A percentile compares a stretch with the other conserved stretches of the same genome.
Conservation (phyloP, 108 stramenopile species). For the Cyclotella choctawhatcheeana region DNA sequence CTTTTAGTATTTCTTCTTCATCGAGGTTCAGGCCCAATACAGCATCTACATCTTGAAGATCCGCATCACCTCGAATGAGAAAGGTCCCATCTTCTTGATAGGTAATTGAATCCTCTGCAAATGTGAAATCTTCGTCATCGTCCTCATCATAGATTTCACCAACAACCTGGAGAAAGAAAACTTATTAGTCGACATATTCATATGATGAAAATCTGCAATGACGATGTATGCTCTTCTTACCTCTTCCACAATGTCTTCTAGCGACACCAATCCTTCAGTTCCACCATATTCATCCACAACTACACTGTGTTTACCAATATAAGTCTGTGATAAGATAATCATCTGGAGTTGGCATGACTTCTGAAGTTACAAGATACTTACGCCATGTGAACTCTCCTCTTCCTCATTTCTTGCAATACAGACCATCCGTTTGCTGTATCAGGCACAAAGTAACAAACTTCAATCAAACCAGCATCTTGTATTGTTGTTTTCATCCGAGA, state of each 20-base stretch:
- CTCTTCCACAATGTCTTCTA: conserved; percentile 97
- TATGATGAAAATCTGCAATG: not conserved
- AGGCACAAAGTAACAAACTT: conserved; percentile 97
- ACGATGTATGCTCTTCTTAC: conserved; percentile 71
- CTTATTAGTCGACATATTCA: no score
- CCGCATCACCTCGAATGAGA: conserved; percentile 92
- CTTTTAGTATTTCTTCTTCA: conserved; percentile 89
- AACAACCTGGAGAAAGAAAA: conserved; percentile 49
- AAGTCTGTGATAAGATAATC: no score
- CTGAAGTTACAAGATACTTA: no score
- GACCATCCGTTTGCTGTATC: conserved; percentile 97
- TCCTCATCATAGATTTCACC: conserved; percentile 92
- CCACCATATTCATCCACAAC: conserved; percentile 99
- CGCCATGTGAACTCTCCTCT: conserved; percentile 95
- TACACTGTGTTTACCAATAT: no score
- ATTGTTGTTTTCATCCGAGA: conserved; percentile 84
- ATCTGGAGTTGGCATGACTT: no score
- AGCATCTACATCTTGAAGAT: conserved; percentile 92
- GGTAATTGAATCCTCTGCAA: conserved; percentile 89
- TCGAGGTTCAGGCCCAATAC: conserved; percentile 80
- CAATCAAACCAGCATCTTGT: conserved; percentile 83
- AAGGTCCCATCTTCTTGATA: conserved; percentile 89
- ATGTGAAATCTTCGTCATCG: conserved; percentile 89
- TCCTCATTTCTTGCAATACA: conserved; percentile 96
- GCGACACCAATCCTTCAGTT: conserved; percentile 94